These are phyloP conservation scores for Metschnikowia anglica DNA, from an alignment of 805 yeast species.

Conservation along the genomic window DNA sequence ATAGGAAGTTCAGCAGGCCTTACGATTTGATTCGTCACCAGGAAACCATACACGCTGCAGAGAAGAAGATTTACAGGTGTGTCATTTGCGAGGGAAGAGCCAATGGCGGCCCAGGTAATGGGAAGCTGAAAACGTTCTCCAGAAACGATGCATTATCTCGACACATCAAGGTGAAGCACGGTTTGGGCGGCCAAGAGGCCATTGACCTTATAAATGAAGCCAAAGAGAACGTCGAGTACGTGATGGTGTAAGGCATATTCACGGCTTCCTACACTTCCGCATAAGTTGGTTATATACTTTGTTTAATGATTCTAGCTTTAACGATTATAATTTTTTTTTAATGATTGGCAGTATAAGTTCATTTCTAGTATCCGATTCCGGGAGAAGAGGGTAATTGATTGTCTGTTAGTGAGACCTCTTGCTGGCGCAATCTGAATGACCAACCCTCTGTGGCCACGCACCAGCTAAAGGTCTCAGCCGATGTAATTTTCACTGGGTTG, in stretches of 20 bases:
- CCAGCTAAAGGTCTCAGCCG: neutral
- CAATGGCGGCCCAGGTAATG: conserved; percentile 51
- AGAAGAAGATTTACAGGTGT: conserved; percentile 46
- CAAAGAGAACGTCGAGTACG: conserved; percentile 72
- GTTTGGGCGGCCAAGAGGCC: conserved; percentile 64
- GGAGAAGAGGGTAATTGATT: too few species aligned
- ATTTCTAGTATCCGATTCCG: too few species aligned
- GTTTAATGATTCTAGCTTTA: neutral
- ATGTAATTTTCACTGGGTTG: neutral
- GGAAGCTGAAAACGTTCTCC: conserved; percentile 46
- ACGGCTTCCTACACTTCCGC: conserved; percentile 1
- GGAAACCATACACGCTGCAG: conserved; percentile 48
- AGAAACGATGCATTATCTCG: conserved; percentile 48
- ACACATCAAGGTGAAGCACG: conserved; percentile 78
- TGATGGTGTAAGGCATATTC: conserved; percentile 17
- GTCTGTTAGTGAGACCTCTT: too few species aligned
- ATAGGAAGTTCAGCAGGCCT: conserved; percentile 78
- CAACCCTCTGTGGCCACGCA: too few species aligned
- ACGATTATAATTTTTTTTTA: too few species aligned
- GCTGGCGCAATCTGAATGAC: too few species aligned
- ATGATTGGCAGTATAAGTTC: too few species aligned
- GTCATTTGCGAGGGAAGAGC: conserved; percentile 47
- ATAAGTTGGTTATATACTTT: neutral
- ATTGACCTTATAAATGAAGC: conserved; percentile 70
- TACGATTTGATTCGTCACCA: conserved; percentile 48